These are phyloP conservation scores for Isatis lusitanica DNA, from an alignment of 441 rosid species.

Conservation along the genomic window DNA sequence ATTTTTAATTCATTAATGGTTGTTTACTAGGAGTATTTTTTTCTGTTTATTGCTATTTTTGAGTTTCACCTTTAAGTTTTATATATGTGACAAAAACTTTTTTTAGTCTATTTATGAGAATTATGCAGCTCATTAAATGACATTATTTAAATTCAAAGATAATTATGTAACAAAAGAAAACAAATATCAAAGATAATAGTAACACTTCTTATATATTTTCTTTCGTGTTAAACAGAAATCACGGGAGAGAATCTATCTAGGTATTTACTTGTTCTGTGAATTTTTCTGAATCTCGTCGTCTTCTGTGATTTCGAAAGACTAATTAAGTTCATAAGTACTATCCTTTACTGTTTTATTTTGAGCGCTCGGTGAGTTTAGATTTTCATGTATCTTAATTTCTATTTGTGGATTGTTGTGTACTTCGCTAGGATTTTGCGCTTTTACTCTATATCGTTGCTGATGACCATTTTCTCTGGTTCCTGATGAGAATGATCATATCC, in stretches of 20 bases:
- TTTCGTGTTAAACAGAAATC: not conserved
- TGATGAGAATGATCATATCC: not conserved
- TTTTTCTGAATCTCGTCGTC: not conserved
- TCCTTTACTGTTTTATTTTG: not conserved
- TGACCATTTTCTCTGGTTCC: not conserved
- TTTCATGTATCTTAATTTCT: not conserved
- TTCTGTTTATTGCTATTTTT: too few relatives aligned
- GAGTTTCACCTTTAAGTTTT: too few relatives aligned
- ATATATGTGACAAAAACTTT: too few relatives aligned
- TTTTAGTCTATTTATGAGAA: too few relatives aligned
- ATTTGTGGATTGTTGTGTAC: not conserved
- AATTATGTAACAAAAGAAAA: not conserved
- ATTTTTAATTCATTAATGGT: too few relatives aligned
- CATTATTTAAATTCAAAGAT: too few relatives aligned
- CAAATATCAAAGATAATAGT: not conserved
- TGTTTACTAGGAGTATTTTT: too few relatives aligned
- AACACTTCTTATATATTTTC: not conserved
- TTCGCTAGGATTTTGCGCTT: conserved; percentile 15
- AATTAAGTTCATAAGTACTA: not conserved
- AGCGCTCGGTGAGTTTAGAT: not conserved
- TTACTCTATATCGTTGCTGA: not conserved
- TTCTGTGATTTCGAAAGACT: not conserved
- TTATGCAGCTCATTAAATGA: too few relatives aligned
- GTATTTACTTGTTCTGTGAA: not conserved
- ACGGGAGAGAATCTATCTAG: not conserved